phyloP scores from a whole-genome alignment of 495 filamentous ascomycete genomes.

The Amorphotheca resinae region DNA sequence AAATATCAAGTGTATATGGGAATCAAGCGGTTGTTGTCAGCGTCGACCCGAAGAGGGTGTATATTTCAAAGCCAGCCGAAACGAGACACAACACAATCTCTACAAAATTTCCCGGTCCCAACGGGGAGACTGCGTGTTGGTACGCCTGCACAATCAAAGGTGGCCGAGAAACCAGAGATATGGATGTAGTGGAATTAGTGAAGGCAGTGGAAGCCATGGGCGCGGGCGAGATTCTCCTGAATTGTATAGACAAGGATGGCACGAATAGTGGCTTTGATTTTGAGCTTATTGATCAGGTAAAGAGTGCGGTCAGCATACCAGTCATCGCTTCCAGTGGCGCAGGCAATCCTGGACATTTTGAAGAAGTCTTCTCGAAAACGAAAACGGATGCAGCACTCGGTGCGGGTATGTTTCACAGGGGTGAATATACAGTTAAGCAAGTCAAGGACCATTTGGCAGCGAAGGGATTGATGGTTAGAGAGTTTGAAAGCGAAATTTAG shows the following conservation, averaged over 20 bases:
- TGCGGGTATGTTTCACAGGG: slow-evolving; percentile 94
- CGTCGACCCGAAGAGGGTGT: slow-evolving; percentile 85
- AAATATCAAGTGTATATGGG: slow-evolving; percentile 85
- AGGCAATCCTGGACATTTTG: slow-evolving; percentile 79
- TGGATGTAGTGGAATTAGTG: slow-evolving; percentile 80
- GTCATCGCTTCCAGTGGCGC: slow-evolving; percentile 94
- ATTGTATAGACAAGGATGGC: slow-evolving; percentile 96
- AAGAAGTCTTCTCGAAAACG: slow-evolving; percentile 78
- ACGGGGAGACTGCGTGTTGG: slow-evolving; percentile 81
- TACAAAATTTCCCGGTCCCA: slow-evolving; percentile 55
- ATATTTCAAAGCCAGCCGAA: slow-evolving; percentile 56
- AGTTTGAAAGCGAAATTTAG: slow-evolving; percentile 39
- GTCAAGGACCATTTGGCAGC: slow-evolving; percentile 76
- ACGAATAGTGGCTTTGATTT: slow-evolving; percentile 92
- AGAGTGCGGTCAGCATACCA: slow-evolving; percentile 71
- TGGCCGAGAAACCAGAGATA: slow-evolving; percentile 76
- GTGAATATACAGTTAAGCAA: slow-evolving; percentile 85
- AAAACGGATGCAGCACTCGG: slow-evolving; percentile 85
- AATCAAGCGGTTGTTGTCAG: slow-evolving; percentile 95
- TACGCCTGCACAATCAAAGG: slow-evolving; percentile 97
- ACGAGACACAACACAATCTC: slow-evolving; percentile 69
- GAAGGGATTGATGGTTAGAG: slow-evolving; percentile 60
- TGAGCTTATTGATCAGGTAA: slow-evolving; percentile 81
- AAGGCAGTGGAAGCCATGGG: slow-evolving; percentile 93
- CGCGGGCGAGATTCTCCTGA: slow-evolving; percentile 84